Percentiles rank a stretch among this genome's conserved stretches.
phyloP scores from a whole-genome alignment of 805 yeast genomes.

The Debaryomyces tyrocola region DNA sequence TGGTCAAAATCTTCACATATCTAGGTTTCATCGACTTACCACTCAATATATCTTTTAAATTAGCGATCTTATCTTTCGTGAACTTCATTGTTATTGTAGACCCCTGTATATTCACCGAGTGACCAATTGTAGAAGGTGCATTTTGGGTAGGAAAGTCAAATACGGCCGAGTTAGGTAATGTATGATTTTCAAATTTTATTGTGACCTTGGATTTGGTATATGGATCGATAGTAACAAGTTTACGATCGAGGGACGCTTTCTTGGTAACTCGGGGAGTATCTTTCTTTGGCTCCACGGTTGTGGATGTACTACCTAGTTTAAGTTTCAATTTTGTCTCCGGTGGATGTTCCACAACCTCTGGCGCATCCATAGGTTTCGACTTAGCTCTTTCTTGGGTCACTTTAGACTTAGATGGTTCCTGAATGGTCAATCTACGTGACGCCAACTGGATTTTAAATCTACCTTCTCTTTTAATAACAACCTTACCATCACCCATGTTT shows the following conservation, averaged over 20 bases:
- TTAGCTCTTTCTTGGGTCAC: background rate
- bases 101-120: background rate
- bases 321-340: slow-evolving; percentile 7
- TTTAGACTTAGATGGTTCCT: background rate
- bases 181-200: slow-evolving; percentile 4
- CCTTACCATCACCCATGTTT: slow-evolving; percentile 49
- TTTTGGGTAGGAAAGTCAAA: background rate
- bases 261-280: background rate
- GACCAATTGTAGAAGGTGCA: background rate
- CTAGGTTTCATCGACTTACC: slow-evolving; percentile 21
- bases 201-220: slow-evolving; percentile 5
- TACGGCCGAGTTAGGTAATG: background rate
- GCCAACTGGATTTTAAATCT: slow-evolving; percentile 53
- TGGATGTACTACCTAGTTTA: slow-evolving; percentile 9
- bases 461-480: slow-evolving; percentile 64
- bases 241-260: background rate
- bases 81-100: background rate
- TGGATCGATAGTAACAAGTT: slow-evolving; percentile 4
- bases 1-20: slow-evolving; percentile 41
- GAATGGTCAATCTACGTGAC: slow-evolving; percentile 13
- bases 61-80: background rate
- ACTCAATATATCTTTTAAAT: background rate
- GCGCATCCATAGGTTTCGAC: slow-evolving; percentile 1
- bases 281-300: slow-evolving; percentile 6
- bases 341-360: background rate